Evolutionary conservation across 371 early-diverging fungal genomes (phyloP).

Genomic region (Mucor ambiguus): DNA sequence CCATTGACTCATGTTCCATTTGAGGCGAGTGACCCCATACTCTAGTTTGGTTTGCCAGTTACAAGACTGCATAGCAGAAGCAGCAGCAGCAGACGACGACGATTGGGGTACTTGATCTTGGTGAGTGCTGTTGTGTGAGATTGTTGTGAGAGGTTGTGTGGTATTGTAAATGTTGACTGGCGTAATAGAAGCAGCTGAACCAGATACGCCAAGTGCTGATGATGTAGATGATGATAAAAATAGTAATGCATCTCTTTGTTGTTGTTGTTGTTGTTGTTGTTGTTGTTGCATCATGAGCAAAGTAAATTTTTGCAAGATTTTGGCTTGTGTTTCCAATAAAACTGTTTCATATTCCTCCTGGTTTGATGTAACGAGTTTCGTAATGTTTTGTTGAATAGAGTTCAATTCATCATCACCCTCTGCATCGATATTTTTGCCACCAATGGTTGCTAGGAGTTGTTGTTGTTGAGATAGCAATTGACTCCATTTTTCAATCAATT

Average conservation of each 20-base stretch:
- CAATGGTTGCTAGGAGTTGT: neutral
- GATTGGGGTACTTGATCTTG: too few species aligned
- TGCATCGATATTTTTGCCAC: neutral
- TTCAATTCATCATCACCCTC: neutral
- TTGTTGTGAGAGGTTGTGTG: neutral
- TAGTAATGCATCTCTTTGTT: slow-evolving; percentile 8
- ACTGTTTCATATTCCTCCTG: slow-evolving; percentile 11
- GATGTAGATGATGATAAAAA: slow-evolving; percentile 1
- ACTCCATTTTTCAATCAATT: slow-evolving; percentile 10
- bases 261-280: slow-evolving; percentile 14
- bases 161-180: slow-evolving; percentile 1
- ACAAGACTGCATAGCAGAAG: neutral
- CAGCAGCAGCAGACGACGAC: neutral
- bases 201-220: neutral
- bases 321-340: slow-evolving; percentile 16
- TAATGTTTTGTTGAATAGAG: neutral
- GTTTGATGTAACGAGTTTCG: slow-evolving; percentile 7
- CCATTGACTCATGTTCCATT: slow-evolving; percentile 30
- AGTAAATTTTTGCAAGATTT: slow-evolving; percentile 13
- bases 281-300: slow-evolving; percentile 1
- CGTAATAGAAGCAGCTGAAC: neutral
- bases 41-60: slow-evolving; percentile 28
- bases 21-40: slow-evolving; percentile 9
- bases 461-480: slow-evolving; percentile 17
- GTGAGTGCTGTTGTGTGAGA: too few species aligned